Conservation (phyloP, 2,329 filamentous ascomycete genomes). For the Nemania sp. region DNA sequence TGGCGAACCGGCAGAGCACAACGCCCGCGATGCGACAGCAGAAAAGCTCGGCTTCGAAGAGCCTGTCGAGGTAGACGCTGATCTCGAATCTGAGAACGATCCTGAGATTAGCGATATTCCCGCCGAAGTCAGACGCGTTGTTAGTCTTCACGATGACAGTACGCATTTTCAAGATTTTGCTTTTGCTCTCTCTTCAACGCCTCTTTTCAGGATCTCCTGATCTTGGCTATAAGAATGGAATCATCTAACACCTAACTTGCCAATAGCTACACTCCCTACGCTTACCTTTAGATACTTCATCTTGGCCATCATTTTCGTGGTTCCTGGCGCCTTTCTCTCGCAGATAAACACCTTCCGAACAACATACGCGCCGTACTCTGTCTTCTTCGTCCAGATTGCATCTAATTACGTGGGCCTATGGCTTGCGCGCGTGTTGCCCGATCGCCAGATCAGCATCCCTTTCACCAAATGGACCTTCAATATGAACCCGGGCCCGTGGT, state of each 20-base stretch:
- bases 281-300: conserved; percentile 64
- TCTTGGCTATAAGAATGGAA: background rate
- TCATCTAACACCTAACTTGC: background rate
- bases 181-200: background rate
- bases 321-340: conserved; percentile 60
- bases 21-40: conserved; percentile 8
- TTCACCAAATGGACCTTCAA: conserved; percentile 53
- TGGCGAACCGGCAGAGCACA: background rate
- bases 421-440: conserved; percentile 54
- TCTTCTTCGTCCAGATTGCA: conserved; percentile 65
- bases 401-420: conserved; percentile 58
- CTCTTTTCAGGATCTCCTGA: too few species aligned
- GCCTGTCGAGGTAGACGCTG: conserved; percentile 32
- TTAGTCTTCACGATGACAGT: conserved; percentile 59
- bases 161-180: background rate
- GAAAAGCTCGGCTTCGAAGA: conserved; percentile 31
- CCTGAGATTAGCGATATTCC: conserved; percentile 57
- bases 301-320: conserved; percentile 57
- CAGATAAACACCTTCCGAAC: conserved; percentile 61
- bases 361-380: conserved; percentile 60
- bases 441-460: conserved; percentile 50
- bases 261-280: conserved; percentile 50
- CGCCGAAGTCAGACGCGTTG: conserved; percentile 57
- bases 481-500: conserved; percentile 60
- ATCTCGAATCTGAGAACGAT: conserved; percentile 47